Evolutionary conservation across 2,329 filamentous ascomycete genomes (phyloP), one percentile per base, ranked within the genome.

Genomic region (Aspergillus calidoustus): DNA sequence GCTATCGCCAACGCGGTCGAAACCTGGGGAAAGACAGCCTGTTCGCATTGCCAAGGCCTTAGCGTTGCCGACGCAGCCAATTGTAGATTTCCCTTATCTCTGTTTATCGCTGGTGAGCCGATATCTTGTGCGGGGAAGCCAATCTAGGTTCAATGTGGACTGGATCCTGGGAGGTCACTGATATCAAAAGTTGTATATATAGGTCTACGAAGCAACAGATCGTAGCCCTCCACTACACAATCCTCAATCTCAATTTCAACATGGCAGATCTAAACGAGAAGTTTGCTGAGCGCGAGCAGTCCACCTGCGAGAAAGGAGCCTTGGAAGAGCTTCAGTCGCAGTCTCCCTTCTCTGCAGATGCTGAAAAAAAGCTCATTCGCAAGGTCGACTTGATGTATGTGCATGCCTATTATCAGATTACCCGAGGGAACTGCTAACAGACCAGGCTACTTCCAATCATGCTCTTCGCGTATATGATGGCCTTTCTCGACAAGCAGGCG

Each of bases 401-500:
- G 51, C 7, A 51, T 51, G 4, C 7, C 9, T n/a, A 15, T 31
- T 8, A 28, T 31, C 11, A 4, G 5, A n/a, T 4, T 4, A 13
- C 31, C 15, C 23, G 17, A 15, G 11, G 49, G 13, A 11, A 51
- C 5, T 28, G 15, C 49, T 31, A 17, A 28, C 28, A 4, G 3
- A 30, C 25, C 13, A 51, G 49, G 30, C 28, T 61, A 3, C 51
- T 64, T 23, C 63, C 63, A 1, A 22, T 63, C 7, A 62, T 66
- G 62, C n/a, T 62, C 2, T 11, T 57, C 25, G 56, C 59, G 4
- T 66, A 64, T 19, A 62, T 66, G 57, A 49, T 66, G 23, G 55
- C 59, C 11, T 66, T 58, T 43, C 60, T 66, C 7, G 64, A 66
- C 50, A 66, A 66, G 31, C 55, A 58, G 23, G 50, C 57, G 3